Percentiles rank a stretch among this genome's conserved stretches.
phyloP scores from a whole-genome alignment of 345 rosid genomes.

The Durio zibethinus region DNA sequence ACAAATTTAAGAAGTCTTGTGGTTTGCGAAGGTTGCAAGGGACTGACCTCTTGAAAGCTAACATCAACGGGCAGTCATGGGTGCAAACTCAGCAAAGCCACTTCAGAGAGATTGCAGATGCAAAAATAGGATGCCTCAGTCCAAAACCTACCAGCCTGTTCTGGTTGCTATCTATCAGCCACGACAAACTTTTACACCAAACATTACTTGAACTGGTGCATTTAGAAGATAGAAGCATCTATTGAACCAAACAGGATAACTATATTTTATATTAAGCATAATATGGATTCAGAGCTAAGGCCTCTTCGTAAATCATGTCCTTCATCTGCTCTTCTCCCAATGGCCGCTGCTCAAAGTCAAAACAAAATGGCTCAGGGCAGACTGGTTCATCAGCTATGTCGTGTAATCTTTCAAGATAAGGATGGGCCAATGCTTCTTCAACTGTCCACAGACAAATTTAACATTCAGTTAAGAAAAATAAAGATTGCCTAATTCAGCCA shows the following conservation, averaged over 20 bases:
- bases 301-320: slow-evolving; percentile 80
- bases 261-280: slow-evolving; percentile 37
- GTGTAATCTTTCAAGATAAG: slow-evolving; percentile 75
- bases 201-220: not conserved
- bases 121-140: not conserved
- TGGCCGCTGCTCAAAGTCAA: slow-evolving; percentile 81
- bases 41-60: not conserved
- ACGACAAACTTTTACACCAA: not conserved
- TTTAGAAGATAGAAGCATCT: not conserved
- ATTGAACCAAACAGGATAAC: not conserved
- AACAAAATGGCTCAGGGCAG: slow-evolving; percentile 68
- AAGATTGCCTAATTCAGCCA: not conserved
- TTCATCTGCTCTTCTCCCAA: slow-evolving; percentile 89
- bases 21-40: not conserved
- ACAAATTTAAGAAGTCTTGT: not conserved
- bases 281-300: slow-evolving; percentile 69
- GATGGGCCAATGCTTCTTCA: slow-evolving; percentile 91
- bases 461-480: not conserved
- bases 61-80: not conserved
- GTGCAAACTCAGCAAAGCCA: not conserved
- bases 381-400: slow-evolving; percentile 89
- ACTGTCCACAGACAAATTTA: slow-evolving; percentile 42
- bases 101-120: not conserved
- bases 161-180: not conserved
- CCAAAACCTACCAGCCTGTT: not conserved